Evolutionary conservation across 1,284 basidiomycete species (phyloP), one percentile per base, ranked within the genome.

Genomic region (Ustilago crameri): DNA sequence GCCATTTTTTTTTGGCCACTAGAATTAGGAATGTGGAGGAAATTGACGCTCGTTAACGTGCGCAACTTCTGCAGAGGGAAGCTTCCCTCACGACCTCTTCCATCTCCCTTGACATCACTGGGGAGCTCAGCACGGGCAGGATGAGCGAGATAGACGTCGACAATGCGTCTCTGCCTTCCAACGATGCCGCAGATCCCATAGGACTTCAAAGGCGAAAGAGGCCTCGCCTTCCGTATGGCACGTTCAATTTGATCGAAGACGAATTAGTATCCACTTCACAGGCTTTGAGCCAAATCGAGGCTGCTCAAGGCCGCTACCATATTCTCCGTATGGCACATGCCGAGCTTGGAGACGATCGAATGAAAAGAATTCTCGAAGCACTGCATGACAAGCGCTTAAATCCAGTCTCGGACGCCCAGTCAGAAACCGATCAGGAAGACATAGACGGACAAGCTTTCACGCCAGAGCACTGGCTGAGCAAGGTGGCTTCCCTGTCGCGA

Each of bases 161-260:
- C 48, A 22, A 62, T 27, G 44, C 43, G 7, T 58, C 59, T 20
- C 45, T 62, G 30, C 55, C 60, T 9, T 52, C 64, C 23, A 18
- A 49, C 37, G 57, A 47, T 15, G 45, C 18, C 15, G 41, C 41
- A 5, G 20, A 12, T 23, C 7, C 41, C 10, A 18, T 5, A 3
- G 41, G 41, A 2, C 41, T 52, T 52, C 35, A 22, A 41, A 30
- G 52, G 41, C 5, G 45, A n/a, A 15, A 27, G 18, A 12, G 27
- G 18, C 22, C 1, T 9, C 52, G 22, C 8, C 40, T 38, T 1
- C 32, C 66, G 5, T 60, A 45, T 20, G 66, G 66, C 9, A 69
- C 56, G 32, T 51, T 69, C 10, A 20, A 30, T 9, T 3, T 60
- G n/a, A 2, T 38, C 42, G 34, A 41, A 47, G 66, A 68, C 42